phyloP scores from a whole-genome alignment of 331 rosid species.

The Pyrus hybrid region DNA sequence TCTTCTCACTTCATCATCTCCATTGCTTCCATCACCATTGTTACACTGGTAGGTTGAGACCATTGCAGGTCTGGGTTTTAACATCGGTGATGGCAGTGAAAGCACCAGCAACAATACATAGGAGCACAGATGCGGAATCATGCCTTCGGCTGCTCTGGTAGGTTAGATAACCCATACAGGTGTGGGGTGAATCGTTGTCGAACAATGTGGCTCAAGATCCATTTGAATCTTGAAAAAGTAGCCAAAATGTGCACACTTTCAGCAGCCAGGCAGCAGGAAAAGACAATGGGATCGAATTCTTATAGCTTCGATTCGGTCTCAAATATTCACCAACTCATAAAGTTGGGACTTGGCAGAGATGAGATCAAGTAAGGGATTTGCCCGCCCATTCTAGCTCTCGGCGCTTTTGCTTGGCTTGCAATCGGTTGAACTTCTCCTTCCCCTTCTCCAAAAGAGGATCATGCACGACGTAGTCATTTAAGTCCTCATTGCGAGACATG shows the following conservation, averaged over 20 bases:
- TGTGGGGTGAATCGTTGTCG: not conserved
- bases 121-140: not conserved
- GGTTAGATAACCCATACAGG: not conserved
- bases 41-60: too few species aligned
- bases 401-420: constrained; percentile 84
- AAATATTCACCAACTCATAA: not conserved
- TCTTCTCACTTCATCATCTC: too few species aligned
- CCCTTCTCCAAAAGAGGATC: constrained; percentile 98
- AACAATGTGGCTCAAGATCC: not conserved
- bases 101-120: not conserved
- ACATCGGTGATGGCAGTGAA: not conserved
- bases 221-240: not conserved
- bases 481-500: constrained; percentile 80
- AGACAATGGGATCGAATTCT: not conserved
- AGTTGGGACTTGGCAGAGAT: not conserved
- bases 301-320: not conserved
- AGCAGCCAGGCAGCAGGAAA: not conserved
- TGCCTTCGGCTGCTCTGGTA: not conserved
- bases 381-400: constrained; percentile 57
- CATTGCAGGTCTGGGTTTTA: too few species aligned
- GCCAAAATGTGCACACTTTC: not conserved
- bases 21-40: too few species aligned
- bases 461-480: constrained; percentile 75
- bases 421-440: constrained; percentile 76
- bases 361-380: constrained; percentile 42